Percentiles rank a stretch among this genome's conserved stretches.
phyloP scores from a whole-genome alignment of 345 rosid species.

The Eucalyptus cloeziana region DNA sequence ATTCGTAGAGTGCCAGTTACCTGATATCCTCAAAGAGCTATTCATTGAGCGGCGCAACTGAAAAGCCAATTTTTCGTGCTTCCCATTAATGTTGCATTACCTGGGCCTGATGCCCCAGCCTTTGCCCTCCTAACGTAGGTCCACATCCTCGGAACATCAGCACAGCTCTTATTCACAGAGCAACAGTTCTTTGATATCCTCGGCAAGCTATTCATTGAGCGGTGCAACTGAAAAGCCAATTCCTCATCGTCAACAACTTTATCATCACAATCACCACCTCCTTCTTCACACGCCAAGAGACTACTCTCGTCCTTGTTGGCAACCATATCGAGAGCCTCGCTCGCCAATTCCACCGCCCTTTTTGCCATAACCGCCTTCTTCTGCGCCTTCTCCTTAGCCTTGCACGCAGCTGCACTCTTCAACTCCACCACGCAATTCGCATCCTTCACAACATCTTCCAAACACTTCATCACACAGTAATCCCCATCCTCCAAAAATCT shows the following conservation, averaged over 20 bases:
- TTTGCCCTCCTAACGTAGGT: not conserved
- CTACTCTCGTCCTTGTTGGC: not conserved
- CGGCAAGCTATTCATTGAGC: conserved; percentile 13
- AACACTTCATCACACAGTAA: not conserved
- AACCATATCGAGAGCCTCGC: not conserved
- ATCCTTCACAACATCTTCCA: conserved; percentile 8
- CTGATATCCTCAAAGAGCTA: conserved; percentile 14
- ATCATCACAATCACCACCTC: not conserved
- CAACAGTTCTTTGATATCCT: conserved; percentile 12
- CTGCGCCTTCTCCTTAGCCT: conserved; percentile 10
- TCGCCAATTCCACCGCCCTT: not conserved
- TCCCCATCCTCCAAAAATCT: not conserved
- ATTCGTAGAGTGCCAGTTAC: not conserved
- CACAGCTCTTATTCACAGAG: not conserved
- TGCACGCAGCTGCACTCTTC: conserved; percentile 7
- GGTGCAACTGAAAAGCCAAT: conserved; percentile 22
- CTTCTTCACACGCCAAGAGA: not conserved
- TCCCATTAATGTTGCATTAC: not conserved
- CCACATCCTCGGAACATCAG: not conserved
- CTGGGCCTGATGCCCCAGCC: not conserved
- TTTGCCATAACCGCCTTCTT: conserved; percentile 4
- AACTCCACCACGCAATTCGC: not conserved
- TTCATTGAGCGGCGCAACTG: conserved; percentile 12
- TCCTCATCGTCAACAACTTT: conserved; percentile 3
- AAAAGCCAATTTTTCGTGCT: conserved; percentile 7